Evolutionary conservation across 805 yeast species (phyloP).

Genomic region (Clavispora asparagi): DNA sequence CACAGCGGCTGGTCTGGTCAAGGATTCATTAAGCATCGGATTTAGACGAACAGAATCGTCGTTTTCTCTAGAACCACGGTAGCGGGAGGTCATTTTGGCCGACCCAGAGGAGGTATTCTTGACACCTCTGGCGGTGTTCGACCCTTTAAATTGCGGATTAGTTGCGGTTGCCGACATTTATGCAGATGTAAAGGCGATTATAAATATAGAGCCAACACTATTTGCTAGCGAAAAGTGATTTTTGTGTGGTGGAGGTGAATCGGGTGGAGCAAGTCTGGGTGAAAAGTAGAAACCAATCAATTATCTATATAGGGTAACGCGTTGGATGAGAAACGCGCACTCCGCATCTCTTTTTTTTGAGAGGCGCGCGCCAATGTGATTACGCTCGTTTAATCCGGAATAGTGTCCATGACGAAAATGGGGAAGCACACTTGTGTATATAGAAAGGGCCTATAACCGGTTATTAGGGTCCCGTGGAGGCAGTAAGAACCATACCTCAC

Average conservation of each 20-base stretch:
- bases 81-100: slow-evolving; percentile 12
- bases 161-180: slow-evolving; percentile 4
- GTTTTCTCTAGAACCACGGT: slow-evolving; percentile 9
- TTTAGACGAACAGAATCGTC: slow-evolving; percentile 20
- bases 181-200: background rate
- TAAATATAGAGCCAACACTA: too few species aligned
- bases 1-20: slow-evolving; percentile 48
- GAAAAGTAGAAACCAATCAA: background rate
- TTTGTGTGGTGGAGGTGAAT: background rate
- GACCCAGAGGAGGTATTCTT: slow-evolving; percentile 29
- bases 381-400: too few species aligned
- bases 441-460: background rate
- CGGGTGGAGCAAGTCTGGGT: background rate
- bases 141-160: slow-evolving; percentile 30
- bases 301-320: background rate
- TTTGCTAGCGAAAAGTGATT: background rate
- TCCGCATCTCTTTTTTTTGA: background rate
- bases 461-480: background rate
- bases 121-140: slow-evolving; percentile 49
- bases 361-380: background rate
- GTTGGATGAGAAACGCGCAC: background rate
- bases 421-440: background rate
- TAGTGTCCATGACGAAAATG: too few species aligned
- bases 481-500: background rate
- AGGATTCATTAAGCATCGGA: slow-evolving; percentile 34